A percentile compares a stretch with the other conserved stretches of the same genome.
Evolutionary conservation across 139 green algal genomes (phyloP).

Genomic region (Raphidocelis subcapitata): DNA sequence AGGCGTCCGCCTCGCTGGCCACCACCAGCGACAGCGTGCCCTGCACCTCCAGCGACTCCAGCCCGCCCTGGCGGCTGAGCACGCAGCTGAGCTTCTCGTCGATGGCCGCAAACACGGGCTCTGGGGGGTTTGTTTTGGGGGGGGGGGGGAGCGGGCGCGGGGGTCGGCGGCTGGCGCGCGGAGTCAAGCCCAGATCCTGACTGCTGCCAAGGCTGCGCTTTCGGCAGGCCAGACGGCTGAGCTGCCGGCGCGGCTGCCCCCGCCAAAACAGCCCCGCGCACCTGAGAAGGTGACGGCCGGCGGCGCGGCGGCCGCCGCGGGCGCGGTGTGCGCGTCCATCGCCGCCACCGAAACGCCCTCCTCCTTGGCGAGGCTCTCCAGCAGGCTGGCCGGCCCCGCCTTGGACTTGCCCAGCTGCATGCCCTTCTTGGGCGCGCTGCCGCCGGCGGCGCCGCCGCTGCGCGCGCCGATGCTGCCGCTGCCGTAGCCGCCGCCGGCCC

Average conservation of each 20-base stretch:
- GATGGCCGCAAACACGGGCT: slow-evolving; percentile 62
- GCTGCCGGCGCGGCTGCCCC: too few species aligned
- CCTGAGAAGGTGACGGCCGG: slow-evolving; percentile 23
- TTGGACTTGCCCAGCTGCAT: slow-evolving; percentile 91
- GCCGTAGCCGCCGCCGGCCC: slow-evolving; percentile 14
- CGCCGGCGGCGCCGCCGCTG: background rate
- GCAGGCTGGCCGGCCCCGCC: slow-evolving; percentile 71
- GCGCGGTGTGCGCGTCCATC: slow-evolving; percentile 31
- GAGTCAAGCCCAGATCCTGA: too few species aligned
- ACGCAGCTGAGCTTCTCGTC: slow-evolving; percentile 84
- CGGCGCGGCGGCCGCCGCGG: slow-evolving; percentile 1
- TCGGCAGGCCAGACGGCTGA: too few species aligned
- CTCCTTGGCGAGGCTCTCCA: slow-evolving; percentile 77
- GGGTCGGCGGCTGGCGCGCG: background rate
- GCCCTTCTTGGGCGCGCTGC: slow-evolving; percentile 40
- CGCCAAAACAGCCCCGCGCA: too few species aligned
- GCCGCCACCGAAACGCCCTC: slow-evolving; percentile 74
- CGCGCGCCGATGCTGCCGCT: background rate
- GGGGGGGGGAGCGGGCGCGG: background rate
- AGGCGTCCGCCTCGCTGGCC: slow-evolving; percentile 18
- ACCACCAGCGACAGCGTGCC: slow-evolving; percentile 85
- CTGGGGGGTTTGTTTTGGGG: slow-evolving; percentile 27
- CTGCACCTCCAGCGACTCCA: slow-evolving; percentile 95
- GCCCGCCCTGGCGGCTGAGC: slow-evolving; percentile 89
- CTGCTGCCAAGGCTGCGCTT: too few species aligned